Evolutionary conservation across 1,139 yeast species (phyloP), one percentile per base, ranked within the genome.

Genomic region (Yamadazyma pseudoaaseri): DNA sequence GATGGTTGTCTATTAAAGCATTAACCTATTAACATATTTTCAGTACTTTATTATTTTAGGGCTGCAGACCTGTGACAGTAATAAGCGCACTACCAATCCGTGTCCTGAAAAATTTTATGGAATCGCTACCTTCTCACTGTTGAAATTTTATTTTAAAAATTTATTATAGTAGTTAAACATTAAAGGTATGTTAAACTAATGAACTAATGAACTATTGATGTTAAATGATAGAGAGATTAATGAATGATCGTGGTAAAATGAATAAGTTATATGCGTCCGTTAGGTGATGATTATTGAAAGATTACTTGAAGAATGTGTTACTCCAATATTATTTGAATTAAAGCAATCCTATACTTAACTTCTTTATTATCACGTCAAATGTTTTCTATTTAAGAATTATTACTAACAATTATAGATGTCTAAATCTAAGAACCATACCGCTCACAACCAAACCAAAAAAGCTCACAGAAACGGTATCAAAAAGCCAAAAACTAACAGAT

Each of bases 401-500:
- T 43, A 43, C 47, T 43, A 43, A 43, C 48, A 29, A 26, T 20
- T 38, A 13, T 41, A 45, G 48, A 89, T 90, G 97, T 70, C 97
- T 74, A 90, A 90, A 80, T 89, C 97, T 58, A 92, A 92, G 96
- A 92, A 92, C 79, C 98, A 92, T 74, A 92, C 98, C 77, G 90
- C 90, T 78, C 98, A 92, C 79, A 92, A 92, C 95, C 97, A 92
- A 76, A 86, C 86, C 89, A 85, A 76, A 72, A 92, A 92, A 95
- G 97, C 97, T 65, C 98, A 92, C 96, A 90, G 82, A 73, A 92
- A 92, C 86, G 98, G 98, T 78, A 92, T 92, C 79, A 92, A 90
- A 86, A 92, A 90, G 90, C 96, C 97, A 62, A 85, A 78, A 81
- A 84, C 96, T 67, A 74, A 81, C 95, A 90, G 86, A 80, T 87